These are phyloP conservation scores for Xerocomellus amylosporus DNA, from an alignment of 768 basidiomycete species.

Conservation along the genomic window DNA sequence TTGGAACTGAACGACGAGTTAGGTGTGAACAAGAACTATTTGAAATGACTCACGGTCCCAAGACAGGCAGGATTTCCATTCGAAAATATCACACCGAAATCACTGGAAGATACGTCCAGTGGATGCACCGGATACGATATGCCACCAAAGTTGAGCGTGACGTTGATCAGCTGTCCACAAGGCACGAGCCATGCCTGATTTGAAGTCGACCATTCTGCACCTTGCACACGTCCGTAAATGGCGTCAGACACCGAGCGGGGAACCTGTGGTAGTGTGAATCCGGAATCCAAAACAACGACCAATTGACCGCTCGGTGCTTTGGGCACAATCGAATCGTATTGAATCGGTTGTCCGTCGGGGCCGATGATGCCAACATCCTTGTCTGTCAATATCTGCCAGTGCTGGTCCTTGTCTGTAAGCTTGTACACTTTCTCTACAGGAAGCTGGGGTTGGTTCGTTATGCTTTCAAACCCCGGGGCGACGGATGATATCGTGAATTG, in stretches of 20 bases:
- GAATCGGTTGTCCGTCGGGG: conserved; percentile 66
- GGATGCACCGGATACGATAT: conserved; percentile 69
- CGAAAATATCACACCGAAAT: conserved; percentile 43
- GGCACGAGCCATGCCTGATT: conserved; percentile 69
- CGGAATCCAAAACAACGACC: conserved; percentile 73
- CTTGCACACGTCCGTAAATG: conserved; percentile 76
- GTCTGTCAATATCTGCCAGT: conserved; percentile 77
- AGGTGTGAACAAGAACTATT: background rate
- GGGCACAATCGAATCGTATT: conserved; percentile 63
- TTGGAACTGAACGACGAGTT: conserved; percentile 59
- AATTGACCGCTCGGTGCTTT: conserved; percentile 60
- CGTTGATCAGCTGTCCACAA: conserved; percentile 67
- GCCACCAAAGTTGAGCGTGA: conserved; percentile 73
- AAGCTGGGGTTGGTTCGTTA: conserved; percentile 61
- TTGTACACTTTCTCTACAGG: conserved; percentile 62
- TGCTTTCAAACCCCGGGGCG: conserved; percentile 57
- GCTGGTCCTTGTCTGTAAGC: conserved; percentile 64
- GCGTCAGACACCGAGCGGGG: conserved; percentile 73
- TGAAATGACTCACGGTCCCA: conserved; percentile 53
- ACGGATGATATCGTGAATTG: conserved; percentile 69
- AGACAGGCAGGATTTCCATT: conserved; percentile 59
- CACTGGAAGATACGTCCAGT: conserved; percentile 60
- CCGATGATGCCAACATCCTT: conserved; percentile 65
- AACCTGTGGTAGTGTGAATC: conserved; percentile 70
- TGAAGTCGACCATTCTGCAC: conserved; percentile 58